phyloP scores from a whole-genome alignment of 768 basidiomycete genomes.

The Serendipita sp. region DNA sequence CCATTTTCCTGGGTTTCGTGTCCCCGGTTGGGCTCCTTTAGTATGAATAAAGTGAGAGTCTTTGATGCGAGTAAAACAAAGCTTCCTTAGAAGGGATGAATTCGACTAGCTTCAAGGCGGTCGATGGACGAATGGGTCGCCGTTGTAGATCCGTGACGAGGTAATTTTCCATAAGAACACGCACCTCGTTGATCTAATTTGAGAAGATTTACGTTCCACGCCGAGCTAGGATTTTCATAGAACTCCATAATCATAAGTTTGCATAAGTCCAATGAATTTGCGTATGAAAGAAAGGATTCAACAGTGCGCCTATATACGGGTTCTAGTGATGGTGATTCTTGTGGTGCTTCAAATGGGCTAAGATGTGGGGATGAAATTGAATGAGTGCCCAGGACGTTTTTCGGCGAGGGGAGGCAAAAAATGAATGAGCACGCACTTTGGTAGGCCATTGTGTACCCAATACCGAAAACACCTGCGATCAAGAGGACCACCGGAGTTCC shows the following conservation, averaged over 20 bases:
- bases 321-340: slow-evolving; percentile 71
- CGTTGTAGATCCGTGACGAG: too few species aligned
- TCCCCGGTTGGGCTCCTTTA: too few species aligned
- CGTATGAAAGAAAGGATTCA: not conserved
- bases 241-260: not conserved
- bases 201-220: too few species aligned
- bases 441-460: slow-evolving; percentile 82
- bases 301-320: not conserved
- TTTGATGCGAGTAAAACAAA: too few species aligned
- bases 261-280: not conserved
- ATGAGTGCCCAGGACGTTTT: not conserved
- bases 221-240: not conserved
- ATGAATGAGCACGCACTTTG: slow-evolving; percentile 47
- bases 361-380: not conserved
- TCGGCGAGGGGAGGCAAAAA: not conserved
- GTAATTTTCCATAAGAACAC: too few species aligned
- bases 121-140: too few species aligned
- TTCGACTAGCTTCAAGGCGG: too few species aligned
- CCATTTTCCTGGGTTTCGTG: too few species aligned
- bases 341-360: slow-evolving; percentile 44
- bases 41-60: too few species aligned
- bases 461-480: slow-evolving; percentile 49
- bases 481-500: slow-evolving; percentile 48
- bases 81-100: too few species aligned
- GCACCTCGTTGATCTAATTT: too few species aligned